Base-by-base conservation (phyloP, 2,329 filamentous ascomycete species). In the Diaporthe ilicicola region DNA sequence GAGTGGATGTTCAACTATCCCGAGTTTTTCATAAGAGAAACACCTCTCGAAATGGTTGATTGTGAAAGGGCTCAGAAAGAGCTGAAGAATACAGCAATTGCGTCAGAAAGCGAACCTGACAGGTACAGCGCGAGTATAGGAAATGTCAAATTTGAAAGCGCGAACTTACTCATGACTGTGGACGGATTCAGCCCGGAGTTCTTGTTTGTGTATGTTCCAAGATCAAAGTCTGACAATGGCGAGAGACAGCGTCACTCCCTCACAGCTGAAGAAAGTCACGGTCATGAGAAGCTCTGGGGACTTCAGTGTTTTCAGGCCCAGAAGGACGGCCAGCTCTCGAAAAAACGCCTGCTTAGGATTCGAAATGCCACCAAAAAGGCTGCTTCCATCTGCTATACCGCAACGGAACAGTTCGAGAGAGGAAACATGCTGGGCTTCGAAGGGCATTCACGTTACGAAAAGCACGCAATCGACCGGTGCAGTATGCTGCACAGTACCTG, bases 381-480 rank as follows among this genome's bases (percentile, higher is more conserved):
- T 3, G 46, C 53, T 1, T n/a, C 39, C 9, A 17, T 42, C 24
- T 66, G 59, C 44, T 56, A 24, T 13, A 13, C 9, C 29, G 24
- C 34, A 22, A 66, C 34, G 19, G 19, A 44, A 10, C n/a, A 24
- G 2, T 24, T 27, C 7, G 70, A 73, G 61, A 27, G 54, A 13
- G 8, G 6, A 3, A 64, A 67, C 6, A 55, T 78, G 5, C 59
- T 50, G 1, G 51, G 59, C 59, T 74, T 74, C 10, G 67, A 77
- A 19, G 69, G 75, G 0, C 76, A 79, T 62, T 59, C 54, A 1
- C 68, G 56, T 3, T 64, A 72, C 3, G 62, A 73, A 19, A 72
- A 73, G 4, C 72, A 73, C 39, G 73, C 77, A 37, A 73, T 75
- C 27, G 78, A 80, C 29, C 72, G 76, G 7, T 75, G 75, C 1